A percentile compares a stretch with the other conserved stretches of the same genome.
Evolutionary conservation across 1,139 yeast species (phyloP).

Genomic region (Yamadazyma blattariae): DNA sequence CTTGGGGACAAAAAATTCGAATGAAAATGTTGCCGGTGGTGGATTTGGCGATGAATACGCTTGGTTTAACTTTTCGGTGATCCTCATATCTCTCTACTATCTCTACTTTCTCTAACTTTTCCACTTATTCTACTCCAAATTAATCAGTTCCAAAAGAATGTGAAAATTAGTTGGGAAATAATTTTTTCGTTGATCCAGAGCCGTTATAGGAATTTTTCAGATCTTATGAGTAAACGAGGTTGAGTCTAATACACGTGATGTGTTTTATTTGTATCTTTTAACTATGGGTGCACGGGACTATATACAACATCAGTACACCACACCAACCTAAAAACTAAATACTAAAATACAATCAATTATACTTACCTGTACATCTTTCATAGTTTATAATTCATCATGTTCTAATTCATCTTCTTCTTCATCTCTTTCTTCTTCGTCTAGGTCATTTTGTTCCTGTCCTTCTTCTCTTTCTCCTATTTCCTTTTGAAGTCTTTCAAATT

Average conservation of each 20-base stretch:
- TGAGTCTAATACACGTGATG: too few species aligned
- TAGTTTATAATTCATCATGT: conserved; percentile 1
- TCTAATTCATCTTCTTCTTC: conserved; percentile 1
- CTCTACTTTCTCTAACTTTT: too few species aligned
- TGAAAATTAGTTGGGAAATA: too few species aligned
- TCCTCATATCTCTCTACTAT: conserved; percentile 47
- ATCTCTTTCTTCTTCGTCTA: neutral
- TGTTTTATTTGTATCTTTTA: too few species aligned
- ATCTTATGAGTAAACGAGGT: too few species aligned
- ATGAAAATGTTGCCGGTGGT: conserved; percentile 77
- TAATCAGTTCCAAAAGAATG: too few species aligned
- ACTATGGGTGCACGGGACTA: neutral
- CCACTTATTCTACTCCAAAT: too few species aligned
- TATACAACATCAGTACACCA: too few species aligned
- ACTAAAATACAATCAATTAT: too few species aligned
- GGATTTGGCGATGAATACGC: conserved; percentile 44
- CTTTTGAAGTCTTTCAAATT: neutral
- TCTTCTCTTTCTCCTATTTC: neutral
- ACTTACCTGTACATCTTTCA: too few species aligned
- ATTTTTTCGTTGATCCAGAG: neutral
- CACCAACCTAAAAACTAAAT: too few species aligned
- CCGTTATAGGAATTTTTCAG: neutral
- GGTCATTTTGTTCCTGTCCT: neutral
- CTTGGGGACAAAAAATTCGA: conserved; percentile 97
- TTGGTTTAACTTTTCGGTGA: conserved; percentile 49